phyloP scores from a whole-genome alignment of 2,329 filamentous ascomycete species.

The Fusarium pseudoanthophilum region DNA sequence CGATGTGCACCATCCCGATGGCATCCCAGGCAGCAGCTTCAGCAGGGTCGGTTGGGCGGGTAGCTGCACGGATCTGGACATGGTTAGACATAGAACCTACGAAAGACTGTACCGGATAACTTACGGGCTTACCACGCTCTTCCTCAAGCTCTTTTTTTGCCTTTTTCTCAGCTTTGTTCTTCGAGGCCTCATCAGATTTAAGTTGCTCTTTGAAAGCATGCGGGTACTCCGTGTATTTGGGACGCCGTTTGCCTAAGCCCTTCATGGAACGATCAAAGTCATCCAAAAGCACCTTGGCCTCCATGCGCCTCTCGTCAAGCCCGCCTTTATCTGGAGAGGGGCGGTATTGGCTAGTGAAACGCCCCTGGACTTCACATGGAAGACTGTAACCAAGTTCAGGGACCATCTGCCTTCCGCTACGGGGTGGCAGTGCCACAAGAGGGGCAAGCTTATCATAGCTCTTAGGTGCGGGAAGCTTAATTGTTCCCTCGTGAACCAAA shows the following conservation, averaged over 20 bases:
- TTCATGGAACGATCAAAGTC: slow-evolving; percentile 57
- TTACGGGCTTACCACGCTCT: slow-evolving; percentile 54
- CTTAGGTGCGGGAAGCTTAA: slow-evolving; percentile 57
- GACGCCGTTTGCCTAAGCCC: slow-evolving; percentile 54
- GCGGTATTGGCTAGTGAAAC: slow-evolving; percentile 54
- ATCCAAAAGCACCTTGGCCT: slow-evolving; percentile 54
- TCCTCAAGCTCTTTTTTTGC: slow-evolving; percentile 56
- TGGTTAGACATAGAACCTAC: slow-evolving; percentile 3
- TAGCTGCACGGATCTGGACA: slow-evolving; percentile 53
- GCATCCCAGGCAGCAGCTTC: slow-evolving; percentile 65
- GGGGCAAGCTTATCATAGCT: slow-evolving; percentile 58
- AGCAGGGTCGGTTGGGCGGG: slow-evolving; percentile 57
- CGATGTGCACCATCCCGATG: slow-evolving; percentile 61
- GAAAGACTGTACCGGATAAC: slow-evolving; percentile 20
- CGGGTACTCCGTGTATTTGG: slow-evolving; percentile 60
- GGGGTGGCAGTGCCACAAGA: slow-evolving; percentile 54
- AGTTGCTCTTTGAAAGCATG: slow-evolving; percentile 60
- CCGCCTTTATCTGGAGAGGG: slow-evolving; percentile 54
- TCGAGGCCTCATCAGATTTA: slow-evolving; percentile 57
- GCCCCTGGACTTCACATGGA: slow-evolving; percentile 58
- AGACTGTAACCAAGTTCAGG: slow-evolving; percentile 53
- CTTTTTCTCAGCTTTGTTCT: slow-evolving; percentile 59
- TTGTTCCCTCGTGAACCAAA: slow-evolving; percentile 52
- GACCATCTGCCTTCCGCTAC: slow-evolving; percentile 52
- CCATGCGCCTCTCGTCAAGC: slow-evolving; percentile 54